Percentiles rank a stretch among this genome's conserved stretches.
Evolutionary conservation across 768 basidiomycete genomes (phyloP).

Genomic region (Mycena filopes): DNA sequence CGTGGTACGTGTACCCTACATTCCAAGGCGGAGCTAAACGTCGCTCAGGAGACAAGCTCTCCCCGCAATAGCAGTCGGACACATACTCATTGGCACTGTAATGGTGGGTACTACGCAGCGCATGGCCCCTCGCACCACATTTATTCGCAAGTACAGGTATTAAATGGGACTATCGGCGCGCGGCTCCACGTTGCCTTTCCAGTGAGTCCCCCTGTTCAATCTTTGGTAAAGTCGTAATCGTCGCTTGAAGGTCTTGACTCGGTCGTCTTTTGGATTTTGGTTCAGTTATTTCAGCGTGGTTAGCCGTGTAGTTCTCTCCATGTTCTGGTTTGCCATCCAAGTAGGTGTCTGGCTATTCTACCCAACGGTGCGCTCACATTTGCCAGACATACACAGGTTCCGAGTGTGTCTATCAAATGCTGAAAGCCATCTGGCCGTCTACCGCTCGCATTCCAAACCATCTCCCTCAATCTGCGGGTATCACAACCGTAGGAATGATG

Average conservation of each 20-base stretch:
- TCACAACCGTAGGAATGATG: constrained; percentile 68
- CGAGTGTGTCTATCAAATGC: constrained; percentile 84
- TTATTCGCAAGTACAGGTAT: constrained; percentile 59
- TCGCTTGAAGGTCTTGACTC: constrained; percentile 67
- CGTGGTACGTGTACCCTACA: constrained; percentile 57
- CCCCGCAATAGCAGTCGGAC: constrained; percentile 76
- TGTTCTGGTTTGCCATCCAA: constrained; percentile 88
- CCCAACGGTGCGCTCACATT: not conserved
- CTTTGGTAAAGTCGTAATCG: not conserved
- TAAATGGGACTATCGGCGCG: constrained; percentile 84
- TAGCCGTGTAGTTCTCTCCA: constrained; percentile 76
- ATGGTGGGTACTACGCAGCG: not conserved
- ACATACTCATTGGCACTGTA: constrained; percentile 71
- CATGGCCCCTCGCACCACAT: not conserved
- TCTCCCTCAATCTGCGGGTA: constrained; percentile 64
- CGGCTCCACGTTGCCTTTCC: constrained; percentile 81
- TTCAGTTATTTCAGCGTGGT: constrained; percentile 88
- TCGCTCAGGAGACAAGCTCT: constrained; percentile 69
- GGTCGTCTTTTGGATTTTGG: constrained; percentile 92
- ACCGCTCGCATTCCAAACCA: constrained; percentile 71
- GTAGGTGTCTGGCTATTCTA: constrained; percentile 38
- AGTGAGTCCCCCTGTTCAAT: constrained; percentile 14
- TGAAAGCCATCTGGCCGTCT: constrained; percentile 87
- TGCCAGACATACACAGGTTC: constrained; percentile 66
- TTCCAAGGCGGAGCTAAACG: not conserved